phyloP scores from a whole-genome alignment of 2,329 filamentous ascomycete species.

The Pseudovirgaria hyperparasitica region DNA sequence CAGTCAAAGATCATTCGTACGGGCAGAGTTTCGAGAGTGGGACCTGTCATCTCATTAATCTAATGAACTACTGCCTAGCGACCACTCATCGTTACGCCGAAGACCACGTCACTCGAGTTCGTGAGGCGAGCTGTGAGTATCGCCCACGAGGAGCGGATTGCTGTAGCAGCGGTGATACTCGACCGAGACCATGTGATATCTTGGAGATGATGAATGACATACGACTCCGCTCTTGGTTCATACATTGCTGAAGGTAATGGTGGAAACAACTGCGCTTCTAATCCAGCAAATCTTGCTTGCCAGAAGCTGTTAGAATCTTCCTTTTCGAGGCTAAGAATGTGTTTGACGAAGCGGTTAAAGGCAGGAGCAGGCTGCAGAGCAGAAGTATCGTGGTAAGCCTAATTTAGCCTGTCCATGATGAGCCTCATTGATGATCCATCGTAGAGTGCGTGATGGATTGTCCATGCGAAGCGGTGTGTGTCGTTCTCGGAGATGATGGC shows the following conservation, averaged over 20 bases:
- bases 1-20: constrained; percentile 9
- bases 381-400: constrained; percentile 17
- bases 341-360: constrained; percentile 30
- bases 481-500: constrained; percentile 25
- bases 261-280: constrained; percentile 11
- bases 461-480: no score
- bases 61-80: constrained; percentile 8
- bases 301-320: constrained; percentile 12
- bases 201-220: constrained; percentile 2
- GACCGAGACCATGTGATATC: constrained; percentile 5
- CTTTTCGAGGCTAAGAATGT: constrained; percentile 30
- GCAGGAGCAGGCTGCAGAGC: constrained; percentile 20
- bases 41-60: constrained; percentile 8
- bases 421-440: constrained; percentile 65
- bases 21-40: constrained; percentile 13
- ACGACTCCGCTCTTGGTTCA: constrained; percentile 16
- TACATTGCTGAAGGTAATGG: constrained; percentile 7
- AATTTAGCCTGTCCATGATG: constrained; percentile 21
- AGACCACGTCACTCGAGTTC: constrained; percentile 8
- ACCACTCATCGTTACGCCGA: constrained; percentile 10
- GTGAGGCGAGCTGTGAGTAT: constrained; percentile 7
- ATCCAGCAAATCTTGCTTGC: constrained; percentile 10
- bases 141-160: constrained; percentile 11
- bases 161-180: constrained; percentile 8
- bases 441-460: constrained; percentile 70